A percentile compares a stretch with the other conserved stretches of the same genome.
Evolutionary conservation across 2,329 filamentous ascomycete species (phyloP).

Genomic region (Exophiala oligosperma): DNA sequence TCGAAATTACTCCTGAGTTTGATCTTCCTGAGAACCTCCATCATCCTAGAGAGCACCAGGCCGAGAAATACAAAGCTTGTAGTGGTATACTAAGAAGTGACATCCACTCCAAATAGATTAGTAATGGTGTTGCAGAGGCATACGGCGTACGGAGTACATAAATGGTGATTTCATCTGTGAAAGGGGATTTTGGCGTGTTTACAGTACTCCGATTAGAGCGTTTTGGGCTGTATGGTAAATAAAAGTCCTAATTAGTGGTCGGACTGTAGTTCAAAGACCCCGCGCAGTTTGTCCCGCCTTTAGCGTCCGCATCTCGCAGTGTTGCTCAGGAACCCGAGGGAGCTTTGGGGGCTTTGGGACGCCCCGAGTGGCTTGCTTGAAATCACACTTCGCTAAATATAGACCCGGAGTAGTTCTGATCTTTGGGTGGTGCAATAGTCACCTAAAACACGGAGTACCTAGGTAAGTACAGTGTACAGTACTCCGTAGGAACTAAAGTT

Average conservation of each 20-base stretch:
- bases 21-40: too few species aligned
- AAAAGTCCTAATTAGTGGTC: background rate
- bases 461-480: background rate
- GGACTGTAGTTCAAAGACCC: background rate
- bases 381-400: slow-evolving; percentile 1
- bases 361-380: background rate
- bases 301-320: slow-evolving; percentile 17
- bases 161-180: too few species aligned
- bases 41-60: too few species aligned
- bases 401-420: background rate
- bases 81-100: too few species aligned
- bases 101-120: too few species aligned
- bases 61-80: too few species aligned
- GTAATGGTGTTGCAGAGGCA: too few species aligned
- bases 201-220: too few species aligned
- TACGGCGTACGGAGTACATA: too few species aligned
- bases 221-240: too few species aligned
- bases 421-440: background rate
- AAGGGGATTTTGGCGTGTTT: too few species aligned
- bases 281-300: slow-evolving; percentile 1
- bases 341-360: background rate
- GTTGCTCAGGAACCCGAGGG: slow-evolving; percentile 15
- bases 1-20: too few species aligned
- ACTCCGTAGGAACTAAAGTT: background rate
- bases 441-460: background rate